Evolutionary conservation across 768 basidiomycete genomes (phyloP), one percentile per base, ranked within the genome.

Genomic region (Xerocomellus chrysenteron): DNA sequence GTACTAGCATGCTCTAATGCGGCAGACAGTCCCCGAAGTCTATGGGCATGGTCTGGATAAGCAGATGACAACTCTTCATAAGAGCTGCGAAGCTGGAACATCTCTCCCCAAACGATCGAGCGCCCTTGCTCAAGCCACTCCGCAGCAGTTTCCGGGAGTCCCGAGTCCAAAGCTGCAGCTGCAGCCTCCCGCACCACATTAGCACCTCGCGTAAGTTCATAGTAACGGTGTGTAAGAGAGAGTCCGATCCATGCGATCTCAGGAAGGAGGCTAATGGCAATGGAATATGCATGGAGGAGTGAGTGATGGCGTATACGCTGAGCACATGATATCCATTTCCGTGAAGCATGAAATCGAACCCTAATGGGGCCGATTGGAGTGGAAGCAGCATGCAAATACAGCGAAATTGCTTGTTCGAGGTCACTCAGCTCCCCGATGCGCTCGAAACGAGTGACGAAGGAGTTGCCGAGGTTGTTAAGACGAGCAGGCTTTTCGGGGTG

Each of bases 121-220:
- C 61, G 58, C 13, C 58, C 55, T 33, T 62, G 61, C 33, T 62
- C 61, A 13, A 62, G 61, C 61, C 61, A 62, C 32, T 62, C 61
- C 14, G 56, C 55, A 4, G 61, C 61, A 0, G 37, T 45, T 35
- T 55, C 35, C 1, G 44, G 51, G 17, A 24, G 14, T n/a, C 56
- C 56, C 11, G 26, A 49, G 21, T 54, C 56, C 49, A 66, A 48
- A 17, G 67, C 62, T 17, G 56, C 56, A 3, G 67, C 67, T 0
- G 67, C 67, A 1, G 64, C 67, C 6, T 63, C 64, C 17, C 65
- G 54, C 2, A 59, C 67, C 8, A 68, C 36, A 51, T 44, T 57
- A 13, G 51, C 58, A 17, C 52, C 40, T 51, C 5, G 39, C 10
- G 11, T 21, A 26, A 68, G 56, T n/a, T 54, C 50, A 33, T 49